Evolutionary conservation across 1,284 basidiomycete species (phyloP).

Genomic region (Golubevia sp.): DNA sequence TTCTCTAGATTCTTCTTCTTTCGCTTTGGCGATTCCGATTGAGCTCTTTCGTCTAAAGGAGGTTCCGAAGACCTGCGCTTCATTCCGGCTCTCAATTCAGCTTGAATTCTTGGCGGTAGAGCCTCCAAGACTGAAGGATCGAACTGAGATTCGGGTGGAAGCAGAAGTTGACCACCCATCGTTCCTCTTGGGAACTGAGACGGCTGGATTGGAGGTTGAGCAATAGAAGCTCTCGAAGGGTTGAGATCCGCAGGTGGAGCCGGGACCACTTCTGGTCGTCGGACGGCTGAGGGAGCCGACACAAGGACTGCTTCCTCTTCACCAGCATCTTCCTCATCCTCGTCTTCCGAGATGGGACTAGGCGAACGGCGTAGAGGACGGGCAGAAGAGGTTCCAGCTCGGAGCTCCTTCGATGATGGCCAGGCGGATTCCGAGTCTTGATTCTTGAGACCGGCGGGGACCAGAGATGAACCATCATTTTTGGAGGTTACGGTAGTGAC

Average conservation of each 20-base stretch:
- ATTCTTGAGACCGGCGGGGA: too few species aligned
- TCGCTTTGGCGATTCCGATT: conserved; percentile 9
- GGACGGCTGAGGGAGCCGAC: conserved; percentile 1
- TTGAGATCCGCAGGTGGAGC: conserved; percentile 5
- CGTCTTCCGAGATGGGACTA: background rate
- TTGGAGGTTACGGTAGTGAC: too few species aligned
- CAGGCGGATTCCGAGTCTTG: background rate
- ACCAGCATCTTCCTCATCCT: background rate
- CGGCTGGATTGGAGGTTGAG: background rate
- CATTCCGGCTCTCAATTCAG: conserved; percentile 16
- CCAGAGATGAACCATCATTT: too few species aligned
- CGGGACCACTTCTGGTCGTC: background rate
- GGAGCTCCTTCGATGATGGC: background rate
- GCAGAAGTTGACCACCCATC: conserved; percentile 17
- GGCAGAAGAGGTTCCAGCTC: background rate
- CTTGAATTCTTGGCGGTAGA: conserved; percentile 36
- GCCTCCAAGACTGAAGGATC: conserved; percentile 46
- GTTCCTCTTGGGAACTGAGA: background rate
- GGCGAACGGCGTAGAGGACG: background rate
- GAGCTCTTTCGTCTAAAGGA: background rate
- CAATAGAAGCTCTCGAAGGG: too few species aligned
- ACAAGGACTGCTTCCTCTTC: background rate
- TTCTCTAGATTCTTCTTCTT: background rate
- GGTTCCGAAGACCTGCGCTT: background rate
- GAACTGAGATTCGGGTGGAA: conserved; percentile 48